Conservation (phyloP, 306 rosid genomes). For the Clitoria ternatea region DNA sequence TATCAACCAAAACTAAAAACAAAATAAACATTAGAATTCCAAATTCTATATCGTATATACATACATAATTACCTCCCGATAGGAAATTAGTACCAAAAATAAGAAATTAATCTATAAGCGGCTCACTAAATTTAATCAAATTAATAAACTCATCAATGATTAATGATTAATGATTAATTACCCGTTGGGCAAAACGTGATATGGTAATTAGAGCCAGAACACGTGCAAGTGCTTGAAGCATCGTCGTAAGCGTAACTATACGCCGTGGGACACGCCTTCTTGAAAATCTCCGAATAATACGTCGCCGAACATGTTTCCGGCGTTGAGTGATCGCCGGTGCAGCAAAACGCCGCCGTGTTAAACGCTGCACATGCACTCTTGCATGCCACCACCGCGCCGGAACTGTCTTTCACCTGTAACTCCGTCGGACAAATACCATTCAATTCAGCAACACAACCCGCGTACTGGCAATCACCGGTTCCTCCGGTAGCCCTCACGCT, state of each 20-base stretch:
- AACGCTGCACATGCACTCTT: conserved; percentile 85
- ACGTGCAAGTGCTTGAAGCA: conserved; percentile 85
- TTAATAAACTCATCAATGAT: no score
- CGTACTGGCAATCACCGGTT: conserved; percentile 78
- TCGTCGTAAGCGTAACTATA: conserved; percentile 93
- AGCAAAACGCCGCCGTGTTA: conserved; percentile 61
- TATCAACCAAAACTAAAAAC: no score
- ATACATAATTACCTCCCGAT: no score
- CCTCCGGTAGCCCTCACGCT: conserved; percentile 69
- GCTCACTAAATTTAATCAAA: no score
- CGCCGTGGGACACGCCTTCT: conserved; percentile 83
- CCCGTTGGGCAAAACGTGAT: conserved; percentile 67
- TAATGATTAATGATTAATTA: no score
- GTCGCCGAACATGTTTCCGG: conserved; percentile 80
- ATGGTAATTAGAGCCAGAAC: conserved; percentile 61
- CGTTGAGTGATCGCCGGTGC: conserved; percentile 71
- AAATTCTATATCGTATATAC: no score
- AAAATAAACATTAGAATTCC: no score
- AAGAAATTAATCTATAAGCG: no score
- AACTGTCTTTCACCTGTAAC: conserved; percentile 35
- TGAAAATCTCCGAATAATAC: conserved; percentile 67
- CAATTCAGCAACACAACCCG: conserved; percentile 73
- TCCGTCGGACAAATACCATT: conserved; percentile 59
- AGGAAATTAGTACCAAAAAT: no score
- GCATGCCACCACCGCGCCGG: conserved; percentile 63